Conservation (phyloP, 331 rosid genomes). For the Spiraea crenata region DNA sequence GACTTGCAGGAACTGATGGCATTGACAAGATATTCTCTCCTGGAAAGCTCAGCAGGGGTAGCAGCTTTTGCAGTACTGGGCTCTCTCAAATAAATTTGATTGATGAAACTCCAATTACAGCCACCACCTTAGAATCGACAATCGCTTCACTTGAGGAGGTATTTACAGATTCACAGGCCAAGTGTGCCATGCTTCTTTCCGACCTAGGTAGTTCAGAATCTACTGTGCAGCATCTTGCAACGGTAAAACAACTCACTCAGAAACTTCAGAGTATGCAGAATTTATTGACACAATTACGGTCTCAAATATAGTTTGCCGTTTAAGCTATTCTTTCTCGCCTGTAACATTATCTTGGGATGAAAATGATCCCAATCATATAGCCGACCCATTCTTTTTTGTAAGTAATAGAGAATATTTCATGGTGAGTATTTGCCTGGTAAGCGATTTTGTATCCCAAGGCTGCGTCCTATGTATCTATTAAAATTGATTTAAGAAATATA, state of each 20-base stretch:
- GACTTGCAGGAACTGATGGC: conserved; percentile 83
- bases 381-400: conserved; percentile 51
- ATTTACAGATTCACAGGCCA: conserved; percentile 56
- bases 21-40: conserved; percentile 73
- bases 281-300: conserved; percentile 55
- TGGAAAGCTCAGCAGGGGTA: conserved; percentile 49
- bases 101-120: conserved; percentile 42
- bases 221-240: conserved; percentile 43
- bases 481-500: neutral
- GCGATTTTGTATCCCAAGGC: too few species aligned
- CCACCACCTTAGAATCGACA: conserved; percentile 46
- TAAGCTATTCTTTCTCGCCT: conserved; percentile 27
- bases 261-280: conserved; percentile 68
- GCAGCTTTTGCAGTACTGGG: conserved; percentile 47
- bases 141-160: conserved; percentile 68
- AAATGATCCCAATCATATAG: conserved; percentile 40
- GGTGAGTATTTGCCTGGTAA: conserved; percentile 30
- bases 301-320: conserved; percentile 42
- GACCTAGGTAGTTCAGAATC: conserved; percentile 45
- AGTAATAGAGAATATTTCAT: conserved; percentile 34
- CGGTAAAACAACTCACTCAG: conserved; percentile 54
- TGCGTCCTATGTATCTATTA: neutral
- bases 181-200: conserved; percentile 45
- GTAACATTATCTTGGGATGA: conserved; percentile 23
- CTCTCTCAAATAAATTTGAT: conserved; percentile 43